A percentile compares a stretch with the other conserved stretches of the same genome.
These are phyloP conservation scores for Trichoderma erinaceum DNA, from an alignment of 495 filamentous ascomycete genomes.

Conservation along the genomic window DNA sequence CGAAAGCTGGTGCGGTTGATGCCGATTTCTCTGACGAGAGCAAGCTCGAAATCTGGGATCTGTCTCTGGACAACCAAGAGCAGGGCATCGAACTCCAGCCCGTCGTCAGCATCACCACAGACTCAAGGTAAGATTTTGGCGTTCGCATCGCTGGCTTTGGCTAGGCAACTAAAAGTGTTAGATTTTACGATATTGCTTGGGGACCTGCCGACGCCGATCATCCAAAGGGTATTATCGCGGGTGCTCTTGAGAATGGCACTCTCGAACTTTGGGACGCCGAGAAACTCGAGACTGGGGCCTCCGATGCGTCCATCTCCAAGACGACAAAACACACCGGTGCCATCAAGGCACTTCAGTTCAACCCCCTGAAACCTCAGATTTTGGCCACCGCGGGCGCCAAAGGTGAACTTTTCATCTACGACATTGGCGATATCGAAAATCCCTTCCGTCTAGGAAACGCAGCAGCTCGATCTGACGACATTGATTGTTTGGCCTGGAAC, in stretches of 20 bases:
- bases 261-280: slow-evolving; percentile 92
- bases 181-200: slow-evolving; percentile 98
- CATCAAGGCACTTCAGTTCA: slow-evolving; percentile 96
- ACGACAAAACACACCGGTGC: slow-evolving; percentile 90
- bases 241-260: slow-evolving; percentile 93
- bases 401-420: slow-evolving; percentile 93
- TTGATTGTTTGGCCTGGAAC: slow-evolving; percentile 97
- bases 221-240: slow-evolving; percentile 81
- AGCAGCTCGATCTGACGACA: slow-evolving; percentile 83
- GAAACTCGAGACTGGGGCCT: slow-evolving; percentile 64
- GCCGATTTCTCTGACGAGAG: slow-evolving; percentile 97
- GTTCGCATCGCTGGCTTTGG: not conserved
- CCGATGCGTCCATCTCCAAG: slow-evolving; percentile 74
- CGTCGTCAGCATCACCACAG: slow-evolving; percentile 72
- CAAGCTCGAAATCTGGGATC: slow-evolving; percentile 93
- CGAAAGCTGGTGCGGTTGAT: slow-evolving; percentile 87
- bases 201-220: slow-evolving; percentile 68
- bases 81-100: slow-evolving; percentile 79
- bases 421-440: slow-evolving; percentile 80
- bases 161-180: slow-evolving; percentile 31
- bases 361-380: slow-evolving; percentile 85
- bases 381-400: slow-evolving; percentile 89
- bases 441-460: slow-evolving; percentile 84
- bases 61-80: slow-evolving; percentile 66
- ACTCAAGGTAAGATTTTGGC: slow-evolving; percentile 65